Evolutionary conservation across 129 eudicot species (phyloP).

Genomic region (Centrapalus pauciflorus): DNA sequence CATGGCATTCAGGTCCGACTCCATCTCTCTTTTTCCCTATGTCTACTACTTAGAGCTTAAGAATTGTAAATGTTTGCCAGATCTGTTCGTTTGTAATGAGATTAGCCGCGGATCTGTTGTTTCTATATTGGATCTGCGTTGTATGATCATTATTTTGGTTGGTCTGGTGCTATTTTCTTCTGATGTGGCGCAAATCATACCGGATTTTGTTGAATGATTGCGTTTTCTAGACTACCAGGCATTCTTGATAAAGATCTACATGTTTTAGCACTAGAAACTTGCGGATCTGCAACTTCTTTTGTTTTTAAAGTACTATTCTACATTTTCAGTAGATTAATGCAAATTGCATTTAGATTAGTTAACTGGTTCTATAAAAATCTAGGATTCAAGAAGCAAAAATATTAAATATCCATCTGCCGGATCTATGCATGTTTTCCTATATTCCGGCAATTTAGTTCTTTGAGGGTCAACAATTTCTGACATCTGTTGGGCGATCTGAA

Average conservation of each 20-base stretch:
- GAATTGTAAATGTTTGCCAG: background rate
- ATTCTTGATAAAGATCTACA: background rate
- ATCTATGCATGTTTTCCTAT: background rate
- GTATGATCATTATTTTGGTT: background rate
- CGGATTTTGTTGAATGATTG: background rate
- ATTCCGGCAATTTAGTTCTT: background rate
- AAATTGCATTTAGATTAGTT: background rate
- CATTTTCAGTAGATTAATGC: background rate
- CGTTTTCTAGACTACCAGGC: background rate
- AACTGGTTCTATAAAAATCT: background rate
- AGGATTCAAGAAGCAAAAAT: background rate
- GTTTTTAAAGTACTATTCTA: background rate
- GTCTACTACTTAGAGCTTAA: background rate
- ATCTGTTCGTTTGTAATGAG: background rate
- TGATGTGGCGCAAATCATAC: background rate
- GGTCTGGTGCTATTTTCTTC: background rate
- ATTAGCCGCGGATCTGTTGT: background rate
- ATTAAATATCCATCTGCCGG: no score
- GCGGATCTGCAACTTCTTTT: background rate
- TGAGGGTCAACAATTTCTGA: background rate
- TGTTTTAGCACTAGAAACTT: background rate
- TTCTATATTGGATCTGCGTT: background rate
- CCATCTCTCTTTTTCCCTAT: background rate
- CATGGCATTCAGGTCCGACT: constrained; percentile 62
- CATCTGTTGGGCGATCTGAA: background rate